Conservation (phyloP, 169 alveolate species). For the Cryptosporidium canis region DNA sequence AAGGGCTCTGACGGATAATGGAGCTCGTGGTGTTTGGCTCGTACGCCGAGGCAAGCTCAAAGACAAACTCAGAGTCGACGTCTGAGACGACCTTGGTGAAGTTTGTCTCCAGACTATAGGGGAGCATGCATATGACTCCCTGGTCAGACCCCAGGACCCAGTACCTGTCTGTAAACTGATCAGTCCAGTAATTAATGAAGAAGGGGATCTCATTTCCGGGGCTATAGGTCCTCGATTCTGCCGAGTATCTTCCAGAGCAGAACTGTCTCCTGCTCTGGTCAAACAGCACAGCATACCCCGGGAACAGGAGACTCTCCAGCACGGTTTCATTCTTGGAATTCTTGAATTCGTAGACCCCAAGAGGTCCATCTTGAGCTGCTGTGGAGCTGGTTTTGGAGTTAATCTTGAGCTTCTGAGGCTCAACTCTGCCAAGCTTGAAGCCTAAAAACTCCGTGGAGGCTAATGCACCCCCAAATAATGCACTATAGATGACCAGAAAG, state of each 20-base stretch:
- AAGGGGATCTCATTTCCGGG: neutral
- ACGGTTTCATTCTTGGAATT: constrained; percentile 13
- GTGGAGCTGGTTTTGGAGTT: neutral
- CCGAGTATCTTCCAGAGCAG: constrained; percentile 51
- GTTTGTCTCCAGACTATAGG: constrained; percentile 18
- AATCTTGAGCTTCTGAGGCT: constrained; percentile 20
- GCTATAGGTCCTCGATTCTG: neutral
- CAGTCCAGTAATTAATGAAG: constrained; percentile 60
- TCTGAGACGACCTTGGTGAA: constrained; percentile 20
- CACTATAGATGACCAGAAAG: neutral
- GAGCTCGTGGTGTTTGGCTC: constrained; percentile 46
- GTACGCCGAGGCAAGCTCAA: neutral
- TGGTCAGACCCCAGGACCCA: constrained; percentile 44
- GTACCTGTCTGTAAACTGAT: constrained; percentile 21
- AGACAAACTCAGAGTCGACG: constrained; percentile 36
- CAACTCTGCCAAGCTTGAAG: constrained; percentile 40
- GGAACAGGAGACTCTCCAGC: constrained; percentile 11
- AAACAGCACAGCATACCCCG: constrained; percentile 28
- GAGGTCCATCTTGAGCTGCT: constrained; percentile 15
- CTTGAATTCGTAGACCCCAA: constrained; percentile 18
- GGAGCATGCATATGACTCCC: constrained; percentile 63
- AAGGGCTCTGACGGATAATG: constrained; percentile 26
- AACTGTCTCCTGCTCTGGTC: constrained; percentile 21
- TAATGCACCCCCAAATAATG: neutral
- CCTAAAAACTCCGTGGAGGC: neutral